Base-by-base conservation (phyloP, 345 rosid genomes). In the Litchi chinensis region DNA sequence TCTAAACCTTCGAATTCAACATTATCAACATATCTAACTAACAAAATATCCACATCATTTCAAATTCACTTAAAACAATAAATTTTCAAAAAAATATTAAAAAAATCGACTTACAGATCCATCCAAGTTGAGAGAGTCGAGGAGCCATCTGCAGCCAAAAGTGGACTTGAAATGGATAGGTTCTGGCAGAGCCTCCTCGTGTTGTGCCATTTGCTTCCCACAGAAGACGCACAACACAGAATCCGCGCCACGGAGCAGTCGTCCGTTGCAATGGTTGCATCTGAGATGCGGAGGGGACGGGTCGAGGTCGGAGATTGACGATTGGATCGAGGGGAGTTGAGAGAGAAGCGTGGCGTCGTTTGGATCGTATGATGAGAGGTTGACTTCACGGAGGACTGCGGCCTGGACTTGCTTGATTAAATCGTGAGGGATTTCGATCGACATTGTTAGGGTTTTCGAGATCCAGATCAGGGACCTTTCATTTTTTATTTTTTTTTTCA, bases 171-270 rank as follows among this genome's bases (percentile, higher is more conserved):
- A 91, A 83, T 89, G 87, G 85, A 95, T 85, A 2, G 96, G 90
- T 71, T 85, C 86, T 32, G 92, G 97, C 39, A 89, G 83, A 26
- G 80, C 77, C 6, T 87, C 91, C 15, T 88, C 91, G 15, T 13
- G 77, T 43, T 78, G 84, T 12, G 77, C 74, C 67, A 81, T 90
- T 46, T 81, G 87, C 13, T 84, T 76, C 19, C 98, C 97, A 67
- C 97, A 95, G 83, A 95, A 95, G 54, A 95, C 88, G 79, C 98
- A 93, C 80, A 90, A 74, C 68, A 89, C 65, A 18, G 98, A 95
- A 13, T 84, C 79, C 12, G 82, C 63, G 22, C 94, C 97, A 21
- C 90, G 73, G 46, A 95, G 87, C 26, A 95, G 93, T 73, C 85
- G 83, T 2, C 91, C 94, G 24, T 88, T 85, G 80, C 98, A 95